A percentile compares a stretch with the other conserved stretches of the same genome.
phyloP scores from a whole-genome alignment of 768 basidiomycete species.

The Termitomyces heimii region DNA sequence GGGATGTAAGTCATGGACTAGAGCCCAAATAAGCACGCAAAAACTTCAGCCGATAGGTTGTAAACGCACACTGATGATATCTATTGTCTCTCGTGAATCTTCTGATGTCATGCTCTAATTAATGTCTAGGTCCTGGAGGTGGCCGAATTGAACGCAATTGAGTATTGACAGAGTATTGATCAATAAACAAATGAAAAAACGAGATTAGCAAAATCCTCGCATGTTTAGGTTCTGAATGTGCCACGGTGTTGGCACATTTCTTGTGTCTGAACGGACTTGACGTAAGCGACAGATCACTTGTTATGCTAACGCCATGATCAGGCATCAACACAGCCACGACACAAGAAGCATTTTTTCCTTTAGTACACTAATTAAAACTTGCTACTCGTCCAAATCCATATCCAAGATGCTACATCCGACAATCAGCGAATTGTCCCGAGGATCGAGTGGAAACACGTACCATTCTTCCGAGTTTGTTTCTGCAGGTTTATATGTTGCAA shows the following conservation, averaged over 20 bases:
- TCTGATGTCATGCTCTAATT: background rate
- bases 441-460: conserved; percentile 24
- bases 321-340: conserved; percentile 7
- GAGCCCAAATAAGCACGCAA: background rate
- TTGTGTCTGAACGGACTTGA: background rate
- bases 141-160: background rate
- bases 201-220: background rate
- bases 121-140: background rate
- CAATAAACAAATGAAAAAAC: background rate
- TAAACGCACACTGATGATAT: conserved; percentile 2
- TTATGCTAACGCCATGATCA: background rate
- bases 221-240: conserved; percentile 1
- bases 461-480: conserved; percentile 83
- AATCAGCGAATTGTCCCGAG: conserved; percentile 1
- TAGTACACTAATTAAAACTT: background rate
- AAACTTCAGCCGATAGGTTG: background rate
- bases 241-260: background rate
- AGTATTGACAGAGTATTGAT: background rate
- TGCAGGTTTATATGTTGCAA: conserved; percentile 88
- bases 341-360: background rate
- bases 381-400: conserved; percentile 30
- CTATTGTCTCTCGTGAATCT: background rate
- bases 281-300: conserved; percentile 7
- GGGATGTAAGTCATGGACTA: conserved; percentile 7
- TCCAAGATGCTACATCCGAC: conserved; percentile 27